phyloP scores from a whole-genome alignment of 179 eudicot genomes.

The Spinacia oleracea region DNA sequence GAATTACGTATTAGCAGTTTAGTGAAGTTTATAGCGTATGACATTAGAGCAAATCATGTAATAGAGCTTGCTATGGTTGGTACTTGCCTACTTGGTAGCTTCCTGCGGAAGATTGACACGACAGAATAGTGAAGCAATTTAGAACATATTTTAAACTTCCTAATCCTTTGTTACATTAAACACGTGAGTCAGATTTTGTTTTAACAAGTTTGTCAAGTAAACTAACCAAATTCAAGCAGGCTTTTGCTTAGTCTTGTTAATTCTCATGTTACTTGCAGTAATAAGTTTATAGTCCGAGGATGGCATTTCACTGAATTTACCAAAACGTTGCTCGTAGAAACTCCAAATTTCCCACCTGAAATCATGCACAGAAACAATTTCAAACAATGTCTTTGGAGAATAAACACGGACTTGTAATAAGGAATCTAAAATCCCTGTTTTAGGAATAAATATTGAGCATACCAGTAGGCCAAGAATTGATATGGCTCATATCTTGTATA shows the following conservation, averaged over 20 bases:
- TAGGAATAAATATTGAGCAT: not conserved
- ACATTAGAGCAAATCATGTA: too few species aligned
- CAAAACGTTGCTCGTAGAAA: conserved; percentile 74
- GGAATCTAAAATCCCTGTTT: not conserved
- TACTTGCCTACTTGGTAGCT: too few species aligned
- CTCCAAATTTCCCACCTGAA: conserved; percentile 78
- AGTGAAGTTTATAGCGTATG: too few species aligned
- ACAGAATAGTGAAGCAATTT: too few species aligned
- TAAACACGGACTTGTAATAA: not conserved
- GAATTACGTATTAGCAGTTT: too few species aligned
- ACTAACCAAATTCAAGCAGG: not conserved
- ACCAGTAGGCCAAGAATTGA: conserved; percentile 89
- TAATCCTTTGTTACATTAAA: too few species aligned
- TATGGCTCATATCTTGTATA: conserved; percentile 67
- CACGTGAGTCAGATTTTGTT: too few species aligned
- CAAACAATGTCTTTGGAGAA: not conserved
- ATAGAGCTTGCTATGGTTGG: too few species aligned
- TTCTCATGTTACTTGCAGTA: conserved; percentile 74
- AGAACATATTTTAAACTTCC: too few species aligned
- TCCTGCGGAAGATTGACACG: too few species aligned
- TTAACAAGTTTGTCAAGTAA: too few species aligned
- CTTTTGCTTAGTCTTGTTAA: conserved; percentile 17
- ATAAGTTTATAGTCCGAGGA: conserved; percentile 55
- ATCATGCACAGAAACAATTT: not conserved
- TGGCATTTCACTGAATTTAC: conserved; percentile 70